Percentiles rank a stretch among this genome's conserved stretches.
Evolutionary conservation across 2,329 filamentous ascomycete genomes (phyloP).

Genomic region (Colletotrichum sp.): DNA sequence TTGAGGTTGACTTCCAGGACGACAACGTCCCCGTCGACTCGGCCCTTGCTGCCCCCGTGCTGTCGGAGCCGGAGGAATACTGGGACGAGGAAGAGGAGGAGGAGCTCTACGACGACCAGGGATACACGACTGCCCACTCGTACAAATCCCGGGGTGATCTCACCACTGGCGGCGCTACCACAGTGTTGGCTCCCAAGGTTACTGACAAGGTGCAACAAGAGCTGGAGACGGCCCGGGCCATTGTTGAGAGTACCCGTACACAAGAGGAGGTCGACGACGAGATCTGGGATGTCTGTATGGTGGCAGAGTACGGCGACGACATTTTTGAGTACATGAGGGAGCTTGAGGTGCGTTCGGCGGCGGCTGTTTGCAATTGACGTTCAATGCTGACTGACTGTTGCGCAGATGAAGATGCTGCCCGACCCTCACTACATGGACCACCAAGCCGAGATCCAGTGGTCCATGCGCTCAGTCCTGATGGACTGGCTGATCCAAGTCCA

Average conservation of each 20-base stretch:
- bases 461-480: conserved; percentile 96
- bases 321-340: conserved; percentile 93
- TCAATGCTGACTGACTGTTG: conserved; percentile 26
- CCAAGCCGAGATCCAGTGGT: conserved; percentile 98
- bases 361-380: background rate
- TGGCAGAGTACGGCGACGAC: conserved; percentile 93
- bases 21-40: background rate
- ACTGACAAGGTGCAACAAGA: conserved; percentile 75
- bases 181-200: conserved; percentile 73
- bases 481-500: conserved; percentile 99
- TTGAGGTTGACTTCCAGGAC: background rate
- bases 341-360: conserved; percentile 71
- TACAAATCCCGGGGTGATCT: conserved; percentile 74
- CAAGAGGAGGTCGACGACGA: conserved; percentile 86
- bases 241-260: conserved; percentile 70
- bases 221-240: conserved; percentile 67
- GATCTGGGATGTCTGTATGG: conserved; percentile 94
- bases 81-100: conserved; percentile 81
- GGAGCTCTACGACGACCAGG: conserved; percentile 64
- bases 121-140: conserved; percentile 79
- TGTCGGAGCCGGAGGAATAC: conserved; percentile 66
- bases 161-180: conserved; percentile 56
- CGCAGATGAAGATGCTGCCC: conserved; percentile 78
- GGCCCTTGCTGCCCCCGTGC: conserved; percentile 6
- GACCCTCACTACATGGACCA: conserved; percentile 96